Percentiles rank a stretch among this genome's conserved stretches.
Evolutionary conservation across 805 yeast genomes (phyloP).

Genomic region (Candida glaebosa): DNA sequence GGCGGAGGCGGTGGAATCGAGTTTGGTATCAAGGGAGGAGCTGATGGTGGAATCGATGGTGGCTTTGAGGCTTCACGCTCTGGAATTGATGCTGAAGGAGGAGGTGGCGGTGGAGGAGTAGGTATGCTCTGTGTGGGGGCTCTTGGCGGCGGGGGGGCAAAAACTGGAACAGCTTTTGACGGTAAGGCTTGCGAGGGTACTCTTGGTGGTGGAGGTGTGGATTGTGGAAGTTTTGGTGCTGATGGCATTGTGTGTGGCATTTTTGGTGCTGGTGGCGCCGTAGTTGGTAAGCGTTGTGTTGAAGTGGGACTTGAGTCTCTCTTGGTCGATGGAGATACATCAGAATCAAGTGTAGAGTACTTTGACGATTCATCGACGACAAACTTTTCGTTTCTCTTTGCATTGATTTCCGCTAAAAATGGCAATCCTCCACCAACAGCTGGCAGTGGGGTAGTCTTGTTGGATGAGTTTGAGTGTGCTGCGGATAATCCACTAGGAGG

Average conservation of each 20-base stretch:
- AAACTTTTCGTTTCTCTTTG: constrained; percentile 48
- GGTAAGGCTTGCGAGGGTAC: constrained; percentile 16
- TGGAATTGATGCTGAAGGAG: constrained; percentile 19
- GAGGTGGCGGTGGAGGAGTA: constrained; percentile 14
- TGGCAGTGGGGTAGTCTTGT: constrained; percentile 12
- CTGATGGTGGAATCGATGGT: constrained; percentile 11
- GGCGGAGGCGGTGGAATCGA: constrained; percentile 33
- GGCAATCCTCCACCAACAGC: constrained; percentile 46
- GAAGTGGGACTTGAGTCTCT: constrained; percentile 12
- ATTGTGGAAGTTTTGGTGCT: constrained; percentile 5
- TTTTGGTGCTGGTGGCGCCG: constrained; percentile 9
- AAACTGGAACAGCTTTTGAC: constrained; percentile 14
- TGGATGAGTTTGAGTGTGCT: neutral
- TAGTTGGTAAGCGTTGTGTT: constrained; percentile 8
- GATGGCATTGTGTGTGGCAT: constrained; percentile 10
- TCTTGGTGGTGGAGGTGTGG: constrained; percentile 11
- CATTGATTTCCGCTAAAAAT: constrained; percentile 55
- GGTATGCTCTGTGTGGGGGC: constrained; percentile 8
- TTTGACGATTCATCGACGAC: constrained; percentile 36
- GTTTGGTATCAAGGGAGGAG: constrained; percentile 11
- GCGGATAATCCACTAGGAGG: constrained; percentile 9
- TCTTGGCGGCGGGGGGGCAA: constrained; percentile 12
- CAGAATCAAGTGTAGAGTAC: constrained; percentile 13
- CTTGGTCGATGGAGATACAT: constrained; percentile 10
- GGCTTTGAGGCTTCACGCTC: constrained; percentile 13